Evolutionary conservation across 495 filamentous ascomycete species (phyloP).

Genomic region (Tuber indicum): DNA sequence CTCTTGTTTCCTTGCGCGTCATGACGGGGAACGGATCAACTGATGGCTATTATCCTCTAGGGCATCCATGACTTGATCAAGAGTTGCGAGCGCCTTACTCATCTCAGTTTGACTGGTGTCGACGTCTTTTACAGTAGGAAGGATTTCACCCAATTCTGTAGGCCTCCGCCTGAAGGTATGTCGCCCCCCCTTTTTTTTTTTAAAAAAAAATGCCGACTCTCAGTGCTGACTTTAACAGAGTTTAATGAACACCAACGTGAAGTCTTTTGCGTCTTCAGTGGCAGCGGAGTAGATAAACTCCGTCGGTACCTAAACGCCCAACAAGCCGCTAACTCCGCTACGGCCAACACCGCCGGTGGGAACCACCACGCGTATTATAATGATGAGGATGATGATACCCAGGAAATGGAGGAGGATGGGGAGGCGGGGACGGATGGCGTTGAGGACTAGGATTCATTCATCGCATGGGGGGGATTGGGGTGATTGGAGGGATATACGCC

Average conservation of each 20-base stretch:
- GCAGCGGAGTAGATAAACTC: constrained; percentile 69
- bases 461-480: not conserved
- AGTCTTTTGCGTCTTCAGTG: constrained; percentile 94
- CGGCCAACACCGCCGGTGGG: constrained; percentile 14
- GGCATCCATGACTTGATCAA: constrained; percentile 86
- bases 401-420: constrained; percentile 34
- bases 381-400: constrained; percentile 30
- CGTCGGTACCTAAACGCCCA: constrained; percentile 67
- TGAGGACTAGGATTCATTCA: constrained; percentile 2
- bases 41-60: constrained; percentile 48
- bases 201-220: not conserved
- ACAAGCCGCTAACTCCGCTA: constrained; percentile 6
- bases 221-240: constrained; percentile 53
- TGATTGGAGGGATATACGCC: not conserved
- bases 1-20: constrained; percentile 11
- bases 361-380: constrained; percentile 21
- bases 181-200: not conserved
- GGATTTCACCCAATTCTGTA: constrained; percentile 74
- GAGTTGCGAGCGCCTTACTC: constrained; percentile 83
- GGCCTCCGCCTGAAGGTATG: constrained; percentile 70
- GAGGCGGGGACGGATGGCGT: constrained; percentile 31
- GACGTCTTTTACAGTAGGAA: constrained; percentile 67
- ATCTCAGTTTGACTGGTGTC: constrained; percentile 94
- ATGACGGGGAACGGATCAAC: not conserved
- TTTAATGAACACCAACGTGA: constrained; percentile 92